Evolutionary conservation across 352 stramenopile genomes (phyloP).

Genomic region (Phytophthora lateralis): DNA sequence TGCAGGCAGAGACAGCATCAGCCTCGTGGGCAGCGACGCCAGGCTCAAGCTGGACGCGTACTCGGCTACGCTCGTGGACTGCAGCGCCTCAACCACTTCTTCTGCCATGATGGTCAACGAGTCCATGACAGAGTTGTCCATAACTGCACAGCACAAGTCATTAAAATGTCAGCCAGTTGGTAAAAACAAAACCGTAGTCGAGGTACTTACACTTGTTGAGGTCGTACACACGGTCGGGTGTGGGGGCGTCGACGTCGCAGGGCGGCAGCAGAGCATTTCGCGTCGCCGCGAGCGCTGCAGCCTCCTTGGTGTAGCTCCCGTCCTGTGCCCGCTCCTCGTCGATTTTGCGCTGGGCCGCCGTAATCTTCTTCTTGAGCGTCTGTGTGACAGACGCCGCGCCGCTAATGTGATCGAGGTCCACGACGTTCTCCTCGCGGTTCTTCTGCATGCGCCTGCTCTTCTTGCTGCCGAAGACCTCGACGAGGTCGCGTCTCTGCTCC

Average conservation of each 20-base stretch:
- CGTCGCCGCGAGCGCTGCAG: constrained; percentile 54
- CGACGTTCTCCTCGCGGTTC: constrained; percentile 82
- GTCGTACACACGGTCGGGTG: constrained; percentile 78
- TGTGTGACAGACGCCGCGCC: constrained; percentile 67
- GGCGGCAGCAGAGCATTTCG: constrained; percentile 73
- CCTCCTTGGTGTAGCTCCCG: constrained; percentile 59
- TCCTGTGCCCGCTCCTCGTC: constrained; percentile 57
- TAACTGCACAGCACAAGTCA: constrained; percentile 44
- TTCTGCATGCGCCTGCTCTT: constrained; percentile 88
- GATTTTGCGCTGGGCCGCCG: constrained; percentile 56
- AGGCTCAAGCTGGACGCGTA: constrained; percentile 54
- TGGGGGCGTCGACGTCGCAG: constrained; percentile 72
- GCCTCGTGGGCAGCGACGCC: constrained; percentile 55
- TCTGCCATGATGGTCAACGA: constrained; percentile 78
- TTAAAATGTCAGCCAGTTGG: constrained; percentile 7
- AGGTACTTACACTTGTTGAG: constrained; percentile 77
- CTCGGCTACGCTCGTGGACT: constrained; percentile 60
- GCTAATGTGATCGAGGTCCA: constrained; percentile 78
- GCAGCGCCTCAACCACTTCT: constrained; percentile 68
- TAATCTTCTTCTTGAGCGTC: constrained; percentile 80
- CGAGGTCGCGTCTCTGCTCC: constrained; percentile 74
- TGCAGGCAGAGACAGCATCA: constrained; percentile 70
- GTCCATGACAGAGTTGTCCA: constrained; percentile 72
- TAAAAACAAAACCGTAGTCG: constrained; percentile 1
- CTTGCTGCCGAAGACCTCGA: constrained; percentile 83